Percentiles rank a stretch among this genome's conserved stretches.
These are phyloP conservation scores for Globisporangium rhizosaccharum DNA, from an alignment of 352 stramenopile genomes.

Conservation along the genomic window DNA sequence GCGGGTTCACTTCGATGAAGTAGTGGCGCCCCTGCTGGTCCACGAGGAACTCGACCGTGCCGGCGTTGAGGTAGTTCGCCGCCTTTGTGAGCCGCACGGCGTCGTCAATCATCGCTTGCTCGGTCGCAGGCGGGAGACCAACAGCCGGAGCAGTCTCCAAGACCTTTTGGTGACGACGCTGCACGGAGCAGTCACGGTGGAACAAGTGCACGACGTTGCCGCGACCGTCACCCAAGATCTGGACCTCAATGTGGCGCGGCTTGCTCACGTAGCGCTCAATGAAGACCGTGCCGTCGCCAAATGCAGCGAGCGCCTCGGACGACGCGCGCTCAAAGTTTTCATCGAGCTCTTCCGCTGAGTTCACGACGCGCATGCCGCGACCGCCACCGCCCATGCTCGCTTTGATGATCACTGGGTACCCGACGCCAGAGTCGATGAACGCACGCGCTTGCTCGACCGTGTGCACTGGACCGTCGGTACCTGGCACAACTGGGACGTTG, in stretches of 20 bases:
- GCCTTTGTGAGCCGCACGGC: conserved; percentile 87
- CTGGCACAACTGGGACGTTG: conserved; percentile 85
- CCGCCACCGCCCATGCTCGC: conserved; percentile 96
- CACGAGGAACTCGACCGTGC: conserved; percentile 98
- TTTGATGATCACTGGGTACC: conserved; percentile 98
- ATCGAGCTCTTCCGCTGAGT: conserved; percentile 72
- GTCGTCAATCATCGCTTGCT: conserved; percentile 91
- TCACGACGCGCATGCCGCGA: conserved; percentile 95
- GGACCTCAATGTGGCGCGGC: conserved; percentile 96
- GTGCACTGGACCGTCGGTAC: conserved; percentile 87
- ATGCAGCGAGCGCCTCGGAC: conserved; percentile 84
- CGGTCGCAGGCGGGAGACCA: conserved; percentile 73
- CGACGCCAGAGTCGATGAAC: conserved; percentile 89
- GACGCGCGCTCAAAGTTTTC: conserved; percentile 86
- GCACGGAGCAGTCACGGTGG: conserved; percentile 97
- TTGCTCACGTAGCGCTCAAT: conserved; percentile 95
- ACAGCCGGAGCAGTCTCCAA: conserved; percentile 93
- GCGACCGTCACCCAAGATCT: conserved; percentile 94
- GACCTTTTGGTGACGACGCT: conserved; percentile 98
- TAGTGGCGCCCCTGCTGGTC: conserved; percentile 90
- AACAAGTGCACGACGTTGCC: conserved; percentile 94
- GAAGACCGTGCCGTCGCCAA: conserved; percentile 95
- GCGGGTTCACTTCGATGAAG: conserved; percentile 99
- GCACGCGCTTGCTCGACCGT: conserved; percentile 84
- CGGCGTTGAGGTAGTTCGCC: conserved; percentile 94